Percentiles rank a stretch among this genome's conserved stretches.
These are phyloP conservation scores for Penicillium turbatum DNA, from an alignment of 495 filamentous ascomycete species.

Conservation along the genomic window DNA sequence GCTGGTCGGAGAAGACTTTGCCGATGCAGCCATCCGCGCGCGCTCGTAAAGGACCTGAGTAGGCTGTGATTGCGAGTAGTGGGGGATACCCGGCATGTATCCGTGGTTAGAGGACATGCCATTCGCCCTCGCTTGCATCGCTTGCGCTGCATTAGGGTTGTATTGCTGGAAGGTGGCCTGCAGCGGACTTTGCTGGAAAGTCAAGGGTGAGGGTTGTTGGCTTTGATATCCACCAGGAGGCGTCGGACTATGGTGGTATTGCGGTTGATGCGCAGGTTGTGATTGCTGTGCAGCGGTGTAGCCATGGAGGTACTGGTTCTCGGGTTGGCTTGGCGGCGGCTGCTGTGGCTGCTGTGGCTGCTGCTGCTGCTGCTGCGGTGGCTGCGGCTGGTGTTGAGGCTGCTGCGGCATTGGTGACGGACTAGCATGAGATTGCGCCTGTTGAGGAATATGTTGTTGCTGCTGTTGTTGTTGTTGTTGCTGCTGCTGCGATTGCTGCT, in stretches of 20 bases:
- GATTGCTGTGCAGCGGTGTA: constrained; percentile 30
- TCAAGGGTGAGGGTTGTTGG: constrained; percentile 32
- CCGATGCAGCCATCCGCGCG: constrained; percentile 74
- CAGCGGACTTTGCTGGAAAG: constrained; percentile 41
- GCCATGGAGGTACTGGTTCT: constrained; percentile 30
- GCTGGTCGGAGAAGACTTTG: constrained; percentile 69
- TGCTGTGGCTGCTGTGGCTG: constrained; percentile 22
- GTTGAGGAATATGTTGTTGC: constrained; percentile 24
- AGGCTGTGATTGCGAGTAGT: constrained; percentile 67
- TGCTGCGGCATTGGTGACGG: constrained; percentile 25
- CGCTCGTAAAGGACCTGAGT: constrained; percentile 77
- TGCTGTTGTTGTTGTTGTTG: constrained; percentile 27
- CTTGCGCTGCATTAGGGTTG: constrained; percentile 35
- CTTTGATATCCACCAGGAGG: constrained; percentile 34
- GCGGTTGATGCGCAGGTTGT: constrained; percentile 29
- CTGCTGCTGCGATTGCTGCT: constrained; percentile 39
- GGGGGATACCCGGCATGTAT: constrained; percentile 51
- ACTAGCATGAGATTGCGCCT: constrained; percentile 20
- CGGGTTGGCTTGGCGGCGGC: constrained; percentile 30
- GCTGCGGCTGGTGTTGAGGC: constrained; percentile 27
- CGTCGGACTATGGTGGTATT: constrained; percentile 40
- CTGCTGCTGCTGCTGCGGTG: constrained; percentile 25
- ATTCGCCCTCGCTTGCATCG: constrained; percentile 32
- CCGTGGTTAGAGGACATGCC: constrained; percentile 40
- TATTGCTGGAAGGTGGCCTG: constrained; percentile 47